Percentiles rank a stretch among this genome's conserved stretches.
Conservation (phyloP, 768 basidiomycete species). For the Infundibulicybe gibba region DNA sequence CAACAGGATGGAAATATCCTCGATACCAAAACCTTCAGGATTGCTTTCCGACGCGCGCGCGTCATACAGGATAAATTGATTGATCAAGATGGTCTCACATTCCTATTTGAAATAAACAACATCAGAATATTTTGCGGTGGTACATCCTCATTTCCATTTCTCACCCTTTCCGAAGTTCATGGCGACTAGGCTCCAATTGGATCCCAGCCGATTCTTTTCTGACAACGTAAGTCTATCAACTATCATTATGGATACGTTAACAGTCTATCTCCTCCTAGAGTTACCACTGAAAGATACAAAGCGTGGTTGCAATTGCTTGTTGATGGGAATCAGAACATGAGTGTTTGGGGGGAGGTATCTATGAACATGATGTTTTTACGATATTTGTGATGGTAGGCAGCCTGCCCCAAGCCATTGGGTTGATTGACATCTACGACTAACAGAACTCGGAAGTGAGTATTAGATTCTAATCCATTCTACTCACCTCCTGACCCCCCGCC, state of each 20-base stretch:
- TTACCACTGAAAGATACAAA: conserved; percentile 57
- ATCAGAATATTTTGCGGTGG: conserved; percentile 87
- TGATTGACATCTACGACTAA: background rate
- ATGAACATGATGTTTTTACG: conserved; percentile 83
- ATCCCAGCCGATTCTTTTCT: conserved; percentile 93
- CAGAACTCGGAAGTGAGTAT: conserved; percentile 64
- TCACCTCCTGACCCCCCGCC: conserved; percentile 4
- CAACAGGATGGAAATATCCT: conserved; percentile 45
- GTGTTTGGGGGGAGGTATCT: conserved; percentile 94
- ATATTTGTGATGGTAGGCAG: conserved; percentile 68
- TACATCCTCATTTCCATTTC: conserved; percentile 18
- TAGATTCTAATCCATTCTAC: background rate
- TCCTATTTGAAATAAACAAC: conserved; percentile 91
- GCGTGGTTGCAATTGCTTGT: conserved; percentile 83
- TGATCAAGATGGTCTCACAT: conserved; percentile 75
- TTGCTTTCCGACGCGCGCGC: conserved; percentile 77
- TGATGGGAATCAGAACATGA: conserved; percentile 89
- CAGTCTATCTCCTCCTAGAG: conserved; percentile 18
- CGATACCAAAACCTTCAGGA: conserved; percentile 50
- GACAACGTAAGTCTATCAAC: conserved; percentile 53
- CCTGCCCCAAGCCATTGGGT: conserved; percentile 3
- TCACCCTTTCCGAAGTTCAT: background rate
- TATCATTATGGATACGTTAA: background rate
- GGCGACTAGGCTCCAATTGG: conserved; percentile 81
- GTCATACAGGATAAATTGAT: conserved; percentile 79